phyloP scores from a whole-genome alignment of 306 rosid genomes.

The Corylus heterophylla region DNA sequence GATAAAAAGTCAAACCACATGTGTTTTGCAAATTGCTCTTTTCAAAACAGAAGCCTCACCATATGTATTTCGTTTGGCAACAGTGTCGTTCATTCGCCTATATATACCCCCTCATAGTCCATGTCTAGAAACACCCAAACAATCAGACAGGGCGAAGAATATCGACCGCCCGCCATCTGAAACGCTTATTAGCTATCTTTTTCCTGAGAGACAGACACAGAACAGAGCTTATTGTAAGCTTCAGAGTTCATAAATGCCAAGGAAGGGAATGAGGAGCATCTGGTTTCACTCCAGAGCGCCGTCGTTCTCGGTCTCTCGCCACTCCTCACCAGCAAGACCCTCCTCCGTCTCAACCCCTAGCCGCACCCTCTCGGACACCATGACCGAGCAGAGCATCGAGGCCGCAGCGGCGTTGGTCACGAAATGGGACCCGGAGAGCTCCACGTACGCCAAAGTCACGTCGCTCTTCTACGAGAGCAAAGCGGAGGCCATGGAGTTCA shows the following conservation, averaged over 20 bases:
- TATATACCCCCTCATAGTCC: background rate
- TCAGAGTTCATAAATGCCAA: conserved; percentile 32
- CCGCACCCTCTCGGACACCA: conserved; percentile 28
- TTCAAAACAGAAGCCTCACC: too few species aligned
- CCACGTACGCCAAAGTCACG: conserved; percentile 58
- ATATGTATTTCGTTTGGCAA: background rate
- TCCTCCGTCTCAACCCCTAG: conserved; percentile 26
- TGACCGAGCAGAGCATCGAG: conserved; percentile 34
- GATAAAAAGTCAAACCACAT: too few species aligned
- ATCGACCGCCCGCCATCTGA: background rate
- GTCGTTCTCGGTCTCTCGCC: conserved; percentile 28
- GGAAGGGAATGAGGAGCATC: conserved; percentile 55
- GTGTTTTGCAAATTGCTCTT: too few species aligned
- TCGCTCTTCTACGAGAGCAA: conserved; percentile 64
- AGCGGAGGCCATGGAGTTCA: conserved; percentile 54
- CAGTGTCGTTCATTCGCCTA: background rate
- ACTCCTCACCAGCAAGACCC: conserved; percentile 29
- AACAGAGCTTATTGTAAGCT: too few species aligned
- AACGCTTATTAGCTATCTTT: background rate
- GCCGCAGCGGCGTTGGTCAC: conserved; percentile 42
- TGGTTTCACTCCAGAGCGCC: conserved; percentile 44
- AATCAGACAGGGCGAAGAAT: background rate
- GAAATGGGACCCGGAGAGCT: conserved; percentile 70
- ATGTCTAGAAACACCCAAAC: background rate
- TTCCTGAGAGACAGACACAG: conserved; percentile 2